A percentile compares a stretch with the other conserved stretches of the same genome.
Conservation (phyloP, 2,329 filamentous ascomycete species). For the Clarireedia paspali region DNA sequence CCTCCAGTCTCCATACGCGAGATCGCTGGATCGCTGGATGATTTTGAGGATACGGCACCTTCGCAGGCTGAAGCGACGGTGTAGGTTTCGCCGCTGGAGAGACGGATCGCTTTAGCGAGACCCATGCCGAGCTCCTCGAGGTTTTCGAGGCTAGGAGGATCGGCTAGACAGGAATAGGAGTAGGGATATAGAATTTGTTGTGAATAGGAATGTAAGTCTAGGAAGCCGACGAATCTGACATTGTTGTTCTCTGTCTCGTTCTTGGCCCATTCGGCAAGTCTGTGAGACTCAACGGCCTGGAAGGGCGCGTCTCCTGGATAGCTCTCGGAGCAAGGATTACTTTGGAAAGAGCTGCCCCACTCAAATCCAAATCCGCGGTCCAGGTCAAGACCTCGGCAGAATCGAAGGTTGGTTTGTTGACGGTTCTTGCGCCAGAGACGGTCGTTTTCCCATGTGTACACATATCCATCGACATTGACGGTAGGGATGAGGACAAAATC, state of each 20-base stretch:
- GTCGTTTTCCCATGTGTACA: constrained; percentile 87
- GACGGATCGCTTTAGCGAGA: constrained; percentile 78
- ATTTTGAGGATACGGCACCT: constrained; percentile 50
- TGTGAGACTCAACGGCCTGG: constrained; percentile 69
- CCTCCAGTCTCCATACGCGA: constrained; percentile 64
- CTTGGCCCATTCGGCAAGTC: constrained; percentile 73
- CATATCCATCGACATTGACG: constrained; percentile 88
- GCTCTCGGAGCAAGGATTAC: constrained; percentile 84
- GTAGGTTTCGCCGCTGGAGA: constrained; percentile 69
- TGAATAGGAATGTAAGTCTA: constrained; percentile 92
- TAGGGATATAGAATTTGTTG: constrained; percentile 94
- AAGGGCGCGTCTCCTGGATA: constrained; percentile 81
- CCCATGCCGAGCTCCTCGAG: constrained; percentile 84
- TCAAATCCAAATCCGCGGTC: constrained; percentile 80
- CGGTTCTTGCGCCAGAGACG: constrained; percentile 93
- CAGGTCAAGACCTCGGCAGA: constrained; percentile 83
- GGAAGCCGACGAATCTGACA: constrained; percentile 70
- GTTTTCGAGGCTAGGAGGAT: constrained; percentile 83
- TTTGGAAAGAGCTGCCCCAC: constrained; percentile 64
- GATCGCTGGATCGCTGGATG: constrained; percentile 18
- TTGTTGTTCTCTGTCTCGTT: constrained; percentile 67
- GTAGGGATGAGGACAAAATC: constrained; percentile 86
- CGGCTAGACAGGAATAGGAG: constrained; percentile 69
- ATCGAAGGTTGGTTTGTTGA: constrained; percentile 71
- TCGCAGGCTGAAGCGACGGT: constrained; percentile 80